phyloP scores from a whole-genome alignment of 345 rosid genomes.

The Cardiospermum halicacabum region DNA sequence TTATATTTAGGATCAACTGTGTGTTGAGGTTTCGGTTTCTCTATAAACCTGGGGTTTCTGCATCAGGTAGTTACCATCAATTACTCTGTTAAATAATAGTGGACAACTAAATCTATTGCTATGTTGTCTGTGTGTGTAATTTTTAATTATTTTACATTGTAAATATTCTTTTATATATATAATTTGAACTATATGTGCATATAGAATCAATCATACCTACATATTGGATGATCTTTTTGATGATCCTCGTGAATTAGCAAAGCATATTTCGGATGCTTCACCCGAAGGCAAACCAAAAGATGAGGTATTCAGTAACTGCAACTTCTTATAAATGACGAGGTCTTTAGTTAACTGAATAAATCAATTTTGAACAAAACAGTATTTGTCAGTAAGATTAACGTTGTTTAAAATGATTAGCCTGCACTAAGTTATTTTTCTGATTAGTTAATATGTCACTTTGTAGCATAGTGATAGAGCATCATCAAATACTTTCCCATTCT shows the following conservation, averaged over 20 bases:
- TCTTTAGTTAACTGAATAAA: background rate
- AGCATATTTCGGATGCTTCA: slow-evolving; percentile 77
- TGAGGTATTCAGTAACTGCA: slow-evolving; percentile 44
- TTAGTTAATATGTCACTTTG: background rate
- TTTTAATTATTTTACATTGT: no score
- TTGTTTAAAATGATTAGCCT: background rate
- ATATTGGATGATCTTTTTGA: slow-evolving; percentile 89
- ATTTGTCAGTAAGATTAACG: background rate
- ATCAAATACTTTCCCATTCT: background rate
- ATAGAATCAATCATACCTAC: slow-evolving; percentile 79
- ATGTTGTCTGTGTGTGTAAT: background rate
- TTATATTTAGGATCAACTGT: no score
- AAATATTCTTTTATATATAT: background rate
- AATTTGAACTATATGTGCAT: background rate
- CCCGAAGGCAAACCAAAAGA: slow-evolving; percentile 94
- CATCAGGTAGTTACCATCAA: no score
- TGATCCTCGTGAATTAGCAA: slow-evolving; percentile 72
- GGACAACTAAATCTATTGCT: background rate
- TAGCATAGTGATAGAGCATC: background rate
- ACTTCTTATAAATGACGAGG: slow-evolving; percentile 1
- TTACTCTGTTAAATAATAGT: no score
- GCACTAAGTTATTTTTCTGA: background rate
- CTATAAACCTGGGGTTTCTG: no score
- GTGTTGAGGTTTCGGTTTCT: no score
- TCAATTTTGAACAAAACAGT: background rate